Conservation (phyloP, 495 filamentous ascomycete genomes). For the Aspergillus steynii region DNA sequence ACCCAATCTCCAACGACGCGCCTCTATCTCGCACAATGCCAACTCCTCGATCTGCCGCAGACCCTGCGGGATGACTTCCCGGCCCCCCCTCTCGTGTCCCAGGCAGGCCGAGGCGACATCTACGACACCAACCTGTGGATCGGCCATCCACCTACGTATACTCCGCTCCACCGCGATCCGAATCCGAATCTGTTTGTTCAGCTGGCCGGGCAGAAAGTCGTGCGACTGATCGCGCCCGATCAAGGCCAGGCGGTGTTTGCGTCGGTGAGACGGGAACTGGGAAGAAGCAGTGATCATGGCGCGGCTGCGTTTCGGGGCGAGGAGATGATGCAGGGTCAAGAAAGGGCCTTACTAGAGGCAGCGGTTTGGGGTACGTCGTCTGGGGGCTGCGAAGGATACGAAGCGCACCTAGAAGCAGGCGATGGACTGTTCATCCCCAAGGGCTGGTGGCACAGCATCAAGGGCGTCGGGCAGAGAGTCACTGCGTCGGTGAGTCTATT, state of each 20-base stretch:
- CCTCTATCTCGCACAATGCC: constrained; percentile 84
- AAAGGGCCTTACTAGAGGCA: constrained; percentile 63
- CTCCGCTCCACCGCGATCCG: constrained; percentile 87
- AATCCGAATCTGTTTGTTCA: constrained; percentile 95
- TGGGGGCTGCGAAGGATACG: constrained; percentile 41
- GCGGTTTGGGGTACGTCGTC: constrained; percentile 63
- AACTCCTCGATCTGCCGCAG: constrained; percentile 64
- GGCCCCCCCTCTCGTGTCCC: constrained; percentile 60
- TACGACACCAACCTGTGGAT: constrained; percentile 90
- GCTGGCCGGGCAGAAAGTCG: constrained; percentile 68
- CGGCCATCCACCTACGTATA: constrained; percentile 80
- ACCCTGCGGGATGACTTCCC: constrained; percentile 65
- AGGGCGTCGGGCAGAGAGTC: constrained; percentile 64
- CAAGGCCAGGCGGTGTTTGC: constrained; percentile 62
- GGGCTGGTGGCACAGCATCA: constrained; percentile 96
- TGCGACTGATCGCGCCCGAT: constrained; percentile 67
- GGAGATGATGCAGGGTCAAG: constrained; percentile 89
- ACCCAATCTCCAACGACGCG: constrained; percentile 32
- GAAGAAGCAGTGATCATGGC: constrained; percentile 34
- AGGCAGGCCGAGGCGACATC: constrained; percentile 69
- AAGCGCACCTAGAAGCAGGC: constrained; percentile 60
- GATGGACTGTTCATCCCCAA: constrained; percentile 86
- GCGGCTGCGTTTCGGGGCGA: constrained; percentile 66
- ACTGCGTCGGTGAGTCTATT: constrained; percentile 61
- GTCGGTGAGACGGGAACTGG: constrained; percentile 50